phyloP scores from a whole-genome alignment of 1,284 basidiomycete genomes.

The Microbotryum intermedium region DNA sequence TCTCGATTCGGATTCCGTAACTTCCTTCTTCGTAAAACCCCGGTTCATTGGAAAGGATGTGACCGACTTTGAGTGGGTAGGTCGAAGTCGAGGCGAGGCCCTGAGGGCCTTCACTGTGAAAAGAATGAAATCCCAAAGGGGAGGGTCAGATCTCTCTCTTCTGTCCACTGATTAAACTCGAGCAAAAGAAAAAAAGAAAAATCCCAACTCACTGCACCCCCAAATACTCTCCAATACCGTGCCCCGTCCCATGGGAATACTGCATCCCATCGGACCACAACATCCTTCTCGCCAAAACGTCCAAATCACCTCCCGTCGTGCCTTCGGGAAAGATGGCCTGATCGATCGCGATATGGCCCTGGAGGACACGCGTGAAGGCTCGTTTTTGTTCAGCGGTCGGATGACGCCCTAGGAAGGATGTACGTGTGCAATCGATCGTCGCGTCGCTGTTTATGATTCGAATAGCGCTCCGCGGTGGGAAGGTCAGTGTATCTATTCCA shows the following conservation, averaged over 20 bases:
- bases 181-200: no score
- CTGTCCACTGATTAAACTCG: no score
- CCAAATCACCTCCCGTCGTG: slow-evolving; percentile 66
- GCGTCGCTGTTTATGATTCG: slow-evolving; percentile 62
- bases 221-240: slow-evolving; percentile 83
- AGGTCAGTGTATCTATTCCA: neutral
- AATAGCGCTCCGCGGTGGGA: slow-evolving; percentile 51
- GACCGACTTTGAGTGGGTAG: slow-evolving; percentile 62
- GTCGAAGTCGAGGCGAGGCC: slow-evolving; percentile 56
- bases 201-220: slow-evolving; percentile 65
- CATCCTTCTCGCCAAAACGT: slow-evolving; percentile 73
- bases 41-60: slow-evolving; percentile 88
- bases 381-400: slow-evolving; percentile 72
- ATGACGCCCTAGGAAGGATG: slow-evolving; percentile 34
- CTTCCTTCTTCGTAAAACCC: slow-evolving; percentile 86
- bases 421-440: slow-evolving; percentile 88
- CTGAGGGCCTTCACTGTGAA: slow-evolving; percentile 64
- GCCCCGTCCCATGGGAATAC: slow-evolving; percentile 58
- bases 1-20: slow-evolving; percentile 91
- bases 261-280: slow-evolving; percentile 84
- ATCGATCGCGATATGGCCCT: slow-evolving; percentile 91
- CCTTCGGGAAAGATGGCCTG: slow-evolving; percentile 75
- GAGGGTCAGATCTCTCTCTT: no score
- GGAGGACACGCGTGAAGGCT: slow-evolving; percentile 87
- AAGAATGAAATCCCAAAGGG: no score